phyloP scores from a whole-genome alignment of 495 filamentous ascomycete species.

The Glarea lozoyensis region DNA sequence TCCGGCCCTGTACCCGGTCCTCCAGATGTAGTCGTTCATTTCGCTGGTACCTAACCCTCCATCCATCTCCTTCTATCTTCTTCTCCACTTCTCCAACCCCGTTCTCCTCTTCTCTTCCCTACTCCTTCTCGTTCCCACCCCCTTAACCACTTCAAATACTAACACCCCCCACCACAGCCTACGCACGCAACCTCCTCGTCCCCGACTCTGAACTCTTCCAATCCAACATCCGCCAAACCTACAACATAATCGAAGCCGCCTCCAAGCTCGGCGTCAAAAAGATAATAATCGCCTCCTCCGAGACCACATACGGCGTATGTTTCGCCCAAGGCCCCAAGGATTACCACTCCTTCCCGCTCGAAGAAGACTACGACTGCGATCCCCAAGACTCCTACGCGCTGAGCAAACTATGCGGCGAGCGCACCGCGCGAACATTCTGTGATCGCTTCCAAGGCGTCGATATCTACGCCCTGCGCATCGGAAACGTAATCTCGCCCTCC shows the following conservation, averaged over 20 bases:
- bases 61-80: background rate
- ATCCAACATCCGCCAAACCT: constrained; percentile 41
- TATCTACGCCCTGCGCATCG: constrained; percentile 52
- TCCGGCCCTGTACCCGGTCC: constrained; percentile 26
- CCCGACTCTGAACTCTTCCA: constrained; percentile 52
- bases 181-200: constrained; percentile 44
- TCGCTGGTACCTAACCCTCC: constrained; percentile 37
- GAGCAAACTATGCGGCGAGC: constrained; percentile 49
- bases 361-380: constrained; percentile 50
- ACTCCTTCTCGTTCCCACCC: no score
- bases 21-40: constrained; percentile 53
- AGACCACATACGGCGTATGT: constrained; percentile 51
- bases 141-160: no score
- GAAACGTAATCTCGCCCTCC: constrained; percentile 48
- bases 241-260: constrained; percentile 55
- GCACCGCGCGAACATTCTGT: constrained; percentile 45
- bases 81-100: no score
- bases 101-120: no score
- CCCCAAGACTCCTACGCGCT: constrained; percentile 53
- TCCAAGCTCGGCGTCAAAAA: constrained; percentile 52
- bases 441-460: constrained; percentile 43
- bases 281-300: constrained; percentile 47
- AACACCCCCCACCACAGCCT: no score
- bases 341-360: constrained; percentile 40
- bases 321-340: constrained; percentile 48